Base-by-base conservation (phyloP, 192 early-diverging fungal genomes). In the Mortierella claussenii region DNA sequence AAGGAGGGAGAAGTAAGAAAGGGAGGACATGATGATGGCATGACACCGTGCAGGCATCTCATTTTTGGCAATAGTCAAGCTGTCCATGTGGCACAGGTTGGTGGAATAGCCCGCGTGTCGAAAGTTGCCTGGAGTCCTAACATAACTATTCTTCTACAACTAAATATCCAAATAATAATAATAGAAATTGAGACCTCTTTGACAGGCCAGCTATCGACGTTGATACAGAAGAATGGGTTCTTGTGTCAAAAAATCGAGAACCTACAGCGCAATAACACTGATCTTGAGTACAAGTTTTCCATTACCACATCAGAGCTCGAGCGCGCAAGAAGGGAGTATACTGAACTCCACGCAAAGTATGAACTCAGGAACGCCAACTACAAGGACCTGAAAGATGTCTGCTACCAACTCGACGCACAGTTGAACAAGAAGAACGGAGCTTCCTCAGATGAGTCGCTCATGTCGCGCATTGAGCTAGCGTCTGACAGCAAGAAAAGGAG, bases 221-320 rank as follows among this genome's bases (percentile, higher is more conserved):
- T 76, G 11, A 76, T 76, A n/a, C 64, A 66, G 51, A 76, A 76
- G 65, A 76, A 76, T 27, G 73, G 73, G 0, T 76, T 76, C 44
- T 59, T 76, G 18, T 76, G 73, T 59, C 73, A 76, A 76, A 76
- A 76, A 49, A 76, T 76, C 24, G 73, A 76, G 43, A 76, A 76
- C 45, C 64, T 76, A 24, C 73, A 76, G 49, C 63, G 73, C 27
- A 44, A 55, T 24, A 76, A 76, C 53, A 76, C 73, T 3, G 73
- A 76, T 46, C 47, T 76, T 20, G 73, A 76, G 36, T 76, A 76
- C 65, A 76, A 76, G 54, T 76, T 76, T 23, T 76, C 73, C 9
- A 76, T 76, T 44, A 76, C 73, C 1, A 67, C 56, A 21, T 76
- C 73, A 45, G 73, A 76, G 47, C 59, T 76, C 8, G 73, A 76